Percentiles rank a stretch among this genome's conserved stretches.
Conservation (phyloP, 148 eudicot genomes). For the Euryodendron excelsum region DNA sequence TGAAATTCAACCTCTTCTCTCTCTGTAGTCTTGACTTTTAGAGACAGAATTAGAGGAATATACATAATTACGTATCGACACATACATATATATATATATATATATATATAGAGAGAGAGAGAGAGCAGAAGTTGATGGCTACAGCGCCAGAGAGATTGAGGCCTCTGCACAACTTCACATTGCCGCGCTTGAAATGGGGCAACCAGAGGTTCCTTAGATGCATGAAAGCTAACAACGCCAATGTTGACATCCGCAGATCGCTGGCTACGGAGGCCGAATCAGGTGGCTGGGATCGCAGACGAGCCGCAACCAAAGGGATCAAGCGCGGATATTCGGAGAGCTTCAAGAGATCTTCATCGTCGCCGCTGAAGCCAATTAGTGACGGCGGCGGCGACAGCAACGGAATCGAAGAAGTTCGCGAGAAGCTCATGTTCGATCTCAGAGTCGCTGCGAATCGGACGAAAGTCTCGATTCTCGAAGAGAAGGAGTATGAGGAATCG, state of each 20-base stretch:
- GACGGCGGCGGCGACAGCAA: background rate
- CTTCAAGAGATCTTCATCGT: background rate
- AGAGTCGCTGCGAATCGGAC: slow-evolving; percentile 13
- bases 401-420: slow-evolving; percentile 18
- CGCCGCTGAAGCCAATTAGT: background rate
- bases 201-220: slow-evolving; percentile 26
- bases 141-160: slow-evolving; percentile 11
- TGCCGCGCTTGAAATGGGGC: slow-evolving; percentile 32
- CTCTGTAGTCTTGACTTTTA: background rate
- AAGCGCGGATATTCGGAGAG: slow-evolving; percentile 7
- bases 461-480: slow-evolving; percentile 8
- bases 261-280: background rate
- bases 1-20: background rate
- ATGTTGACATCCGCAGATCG: slow-evolving; percentile 10
- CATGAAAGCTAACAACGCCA: slow-evolving; percentile 9
- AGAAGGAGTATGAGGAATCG: background rate
- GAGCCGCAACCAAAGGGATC: background rate
- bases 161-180: slow-evolving; percentile 27
- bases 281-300: background rate
- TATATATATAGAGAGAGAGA: background rate
- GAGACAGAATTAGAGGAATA: background rate
- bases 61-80: no score
- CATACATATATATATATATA: no score
- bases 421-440: slow-evolving; percentile 28
- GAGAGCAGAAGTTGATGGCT: slow-evolving; percentile 2